Percentiles rank a stretch among this genome's conserved stretches.
phyloP scores from a whole-genome alignment of 2,329 filamentous ascomycete genomes.

The Xylariaceae sp. region DNA sequence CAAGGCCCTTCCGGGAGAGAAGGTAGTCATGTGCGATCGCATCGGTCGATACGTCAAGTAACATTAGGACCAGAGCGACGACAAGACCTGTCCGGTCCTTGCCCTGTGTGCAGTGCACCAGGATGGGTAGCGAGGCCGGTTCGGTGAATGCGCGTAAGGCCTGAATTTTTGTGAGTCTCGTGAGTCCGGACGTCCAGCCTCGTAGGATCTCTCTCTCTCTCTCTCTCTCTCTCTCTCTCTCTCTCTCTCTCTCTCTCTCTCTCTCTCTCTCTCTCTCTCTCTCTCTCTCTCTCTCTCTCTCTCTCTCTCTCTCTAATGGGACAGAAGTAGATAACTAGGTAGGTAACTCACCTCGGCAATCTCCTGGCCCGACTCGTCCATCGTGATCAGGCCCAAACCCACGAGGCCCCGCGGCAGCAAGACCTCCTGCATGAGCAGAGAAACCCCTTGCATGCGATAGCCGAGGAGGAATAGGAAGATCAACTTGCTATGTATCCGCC shows the following conservation, averaged over 20 bases:
- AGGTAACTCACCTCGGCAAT: slow-evolving; percentile 49
- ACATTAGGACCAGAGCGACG: slow-evolving; percentile 67
- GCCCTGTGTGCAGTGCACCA: slow-evolving; percentile 86
- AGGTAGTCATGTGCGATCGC: slow-evolving; percentile 74
- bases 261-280: too few species aligned
- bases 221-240: too few species aligned
- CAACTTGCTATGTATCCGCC: slow-evolving; percentile 51
- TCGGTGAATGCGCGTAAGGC: slow-evolving; percentile 54
- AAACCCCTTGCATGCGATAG: slow-evolving; percentile 69
- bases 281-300: too few species aligned
- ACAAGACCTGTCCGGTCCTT: slow-evolving; percentile 83
- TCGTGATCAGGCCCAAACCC: slow-evolving; percentile 69
- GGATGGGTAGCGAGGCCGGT: slow-evolving; percentile 58
- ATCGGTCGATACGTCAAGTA: slow-evolving; percentile 57
- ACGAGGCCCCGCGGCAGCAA: slow-evolving; percentile 73
- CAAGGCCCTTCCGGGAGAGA: slow-evolving; percentile 63
- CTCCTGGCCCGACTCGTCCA: slow-evolving; percentile 68
- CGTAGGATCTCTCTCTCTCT: neutral
- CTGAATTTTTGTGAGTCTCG: slow-evolving; percentile 26
- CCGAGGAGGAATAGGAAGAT: slow-evolving; percentile 61
- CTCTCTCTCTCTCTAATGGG: too few species aligned
- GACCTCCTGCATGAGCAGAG: slow-evolving; percentile 68
- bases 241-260: too few species aligned
- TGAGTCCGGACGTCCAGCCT: neutral
- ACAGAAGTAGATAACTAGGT: neutral